Conservation (phyloP, 2,329 filamentous ascomycete genomes). For the Calycina marina region DNA sequence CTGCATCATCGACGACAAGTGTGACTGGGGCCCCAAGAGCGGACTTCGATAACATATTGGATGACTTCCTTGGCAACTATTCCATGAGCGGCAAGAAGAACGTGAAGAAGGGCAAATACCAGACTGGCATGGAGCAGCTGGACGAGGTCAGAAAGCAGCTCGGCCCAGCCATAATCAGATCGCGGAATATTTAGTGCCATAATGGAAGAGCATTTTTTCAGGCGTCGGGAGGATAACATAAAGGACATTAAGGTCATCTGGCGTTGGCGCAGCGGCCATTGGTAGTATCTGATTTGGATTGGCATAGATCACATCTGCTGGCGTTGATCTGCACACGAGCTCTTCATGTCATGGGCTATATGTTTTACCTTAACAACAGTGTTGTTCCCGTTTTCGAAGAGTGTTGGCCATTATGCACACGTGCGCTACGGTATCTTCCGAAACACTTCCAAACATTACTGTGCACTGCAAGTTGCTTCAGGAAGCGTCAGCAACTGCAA, state of each 20-base stretch:
- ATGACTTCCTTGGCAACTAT: constrained; percentile 75
- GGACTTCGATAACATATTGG: constrained; percentile 83
- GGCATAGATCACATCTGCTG: not conserved
- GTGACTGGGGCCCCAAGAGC: constrained; percentile 52
- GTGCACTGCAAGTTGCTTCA: no score
- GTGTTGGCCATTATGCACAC: no score
- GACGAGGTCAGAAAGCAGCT: constrained; percentile 76
- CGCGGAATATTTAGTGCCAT: constrained; percentile 13
- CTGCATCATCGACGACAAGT: constrained; percentile 51
- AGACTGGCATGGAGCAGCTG: constrained; percentile 72
- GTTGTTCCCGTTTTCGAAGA: no score
- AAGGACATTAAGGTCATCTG: no score
- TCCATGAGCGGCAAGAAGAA: constrained; percentile 57
- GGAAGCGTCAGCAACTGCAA: no score
- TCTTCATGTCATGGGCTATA: no score
- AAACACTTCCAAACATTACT: no score
- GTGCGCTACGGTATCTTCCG: no score
- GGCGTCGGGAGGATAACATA: constrained; percentile 4
- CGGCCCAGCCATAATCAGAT: constrained; percentile 54
- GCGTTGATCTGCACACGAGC: no score
- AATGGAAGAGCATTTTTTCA: not conserved
- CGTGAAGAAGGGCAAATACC: constrained; percentile 67
- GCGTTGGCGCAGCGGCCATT: no score
- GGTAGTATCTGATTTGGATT: not conserved
- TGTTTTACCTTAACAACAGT: no score